A percentile compares a stretch with the other conserved stretches of the same genome.
phyloP scores from a whole-genome alignment of 495 filamentous ascomycete species.

The Cairneyella variabilis region DNA sequence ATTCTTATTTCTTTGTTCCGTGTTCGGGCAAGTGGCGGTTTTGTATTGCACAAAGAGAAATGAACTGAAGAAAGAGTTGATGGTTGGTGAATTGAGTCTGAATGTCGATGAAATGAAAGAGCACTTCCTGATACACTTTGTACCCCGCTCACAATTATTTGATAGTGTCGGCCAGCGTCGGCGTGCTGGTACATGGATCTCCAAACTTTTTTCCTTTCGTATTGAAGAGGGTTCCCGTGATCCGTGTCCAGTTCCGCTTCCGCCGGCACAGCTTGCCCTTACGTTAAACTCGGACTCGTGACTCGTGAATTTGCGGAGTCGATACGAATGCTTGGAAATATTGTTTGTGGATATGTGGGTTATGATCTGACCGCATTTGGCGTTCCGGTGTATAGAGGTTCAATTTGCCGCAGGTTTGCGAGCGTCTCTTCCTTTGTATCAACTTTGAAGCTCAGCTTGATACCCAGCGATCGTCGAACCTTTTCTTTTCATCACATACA shows the following conservation, averaged over 20 bases:
- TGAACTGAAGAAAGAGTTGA: not conserved
- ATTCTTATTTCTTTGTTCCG: too few relatives aligned
- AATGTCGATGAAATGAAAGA: not conserved
- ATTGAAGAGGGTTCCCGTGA: not conserved
- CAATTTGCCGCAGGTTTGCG: too few relatives aligned
- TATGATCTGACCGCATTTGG: too few relatives aligned
- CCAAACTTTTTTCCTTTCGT: not conserved
- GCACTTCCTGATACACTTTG: slow-evolving; percentile 12
- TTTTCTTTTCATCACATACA: too few relatives aligned
- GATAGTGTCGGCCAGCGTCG: not conserved
- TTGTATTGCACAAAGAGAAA: not conserved
- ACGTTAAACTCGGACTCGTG: not conserved
- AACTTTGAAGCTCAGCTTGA: too few relatives aligned
- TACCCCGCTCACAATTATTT: not conserved
- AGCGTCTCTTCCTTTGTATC: too few relatives aligned
- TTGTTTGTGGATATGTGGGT: not conserved
- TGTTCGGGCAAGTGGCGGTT: not conserved
- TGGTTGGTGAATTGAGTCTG: not conserved
- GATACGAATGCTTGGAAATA: too few relatives aligned
- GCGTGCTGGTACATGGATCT: not conserved
- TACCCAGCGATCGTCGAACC: too few relatives aligned
- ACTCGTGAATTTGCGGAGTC: too few relatives aligned
- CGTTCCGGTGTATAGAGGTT: too few relatives aligned
- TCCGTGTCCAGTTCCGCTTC: not conserved
- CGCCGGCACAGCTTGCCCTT: too few relatives aligned